Conservation (phyloP, 2,329 filamentous ascomycete species). For the Xylariaceae sp. region DNA sequence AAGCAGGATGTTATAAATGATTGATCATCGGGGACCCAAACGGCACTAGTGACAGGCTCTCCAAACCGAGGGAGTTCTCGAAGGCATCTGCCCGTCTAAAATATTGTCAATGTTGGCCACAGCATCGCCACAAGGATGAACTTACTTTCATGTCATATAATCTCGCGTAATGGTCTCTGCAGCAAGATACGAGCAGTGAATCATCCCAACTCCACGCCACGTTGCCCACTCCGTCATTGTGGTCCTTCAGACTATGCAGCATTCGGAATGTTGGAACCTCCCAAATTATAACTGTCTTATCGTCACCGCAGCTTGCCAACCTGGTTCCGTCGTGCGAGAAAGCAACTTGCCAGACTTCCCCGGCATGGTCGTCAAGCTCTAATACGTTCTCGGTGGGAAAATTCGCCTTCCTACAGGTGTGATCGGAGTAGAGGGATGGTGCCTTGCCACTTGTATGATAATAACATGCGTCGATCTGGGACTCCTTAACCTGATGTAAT, state of each 20-base stretch:
- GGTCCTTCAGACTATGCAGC: conserved; percentile 57
- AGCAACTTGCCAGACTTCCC: conserved; percentile 86
- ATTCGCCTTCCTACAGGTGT: conserved; percentile 70
- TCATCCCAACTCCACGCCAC: conserved; percentile 92
- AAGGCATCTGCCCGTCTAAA: conserved; percentile 58
- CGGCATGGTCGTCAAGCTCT: conserved; percentile 66
- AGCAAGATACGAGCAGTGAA: conserved; percentile 77
- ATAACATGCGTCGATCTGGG: conserved; percentile 75
- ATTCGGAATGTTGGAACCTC: conserved; percentile 66
- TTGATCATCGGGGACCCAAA: conserved; percentile 76
- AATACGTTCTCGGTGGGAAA: conserved; percentile 71
- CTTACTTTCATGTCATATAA: conserved; percentile 69
- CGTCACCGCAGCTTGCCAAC: conserved; percentile 76
- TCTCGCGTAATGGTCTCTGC: conserved; percentile 64
- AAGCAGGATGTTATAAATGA: conserved; percentile 77
- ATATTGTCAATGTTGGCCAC: conserved; percentile 16
- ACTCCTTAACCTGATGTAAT: conserved; percentile 75
- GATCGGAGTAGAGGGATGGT: conserved; percentile 85
- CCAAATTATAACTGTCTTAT: conserved; percentile 74
- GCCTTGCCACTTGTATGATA: conserved; percentile 79
- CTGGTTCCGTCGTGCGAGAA: conserved; percentile 85
- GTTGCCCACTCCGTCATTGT: conserved; percentile 68
- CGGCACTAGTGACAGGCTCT: conserved; percentile 82
- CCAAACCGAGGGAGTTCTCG: conserved; percentile 63
- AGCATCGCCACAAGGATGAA: conserved; percentile 9